Evolutionary conservation across 1,139 yeast species (phyloP).

Genomic region (Pichia terricola): DNA sequence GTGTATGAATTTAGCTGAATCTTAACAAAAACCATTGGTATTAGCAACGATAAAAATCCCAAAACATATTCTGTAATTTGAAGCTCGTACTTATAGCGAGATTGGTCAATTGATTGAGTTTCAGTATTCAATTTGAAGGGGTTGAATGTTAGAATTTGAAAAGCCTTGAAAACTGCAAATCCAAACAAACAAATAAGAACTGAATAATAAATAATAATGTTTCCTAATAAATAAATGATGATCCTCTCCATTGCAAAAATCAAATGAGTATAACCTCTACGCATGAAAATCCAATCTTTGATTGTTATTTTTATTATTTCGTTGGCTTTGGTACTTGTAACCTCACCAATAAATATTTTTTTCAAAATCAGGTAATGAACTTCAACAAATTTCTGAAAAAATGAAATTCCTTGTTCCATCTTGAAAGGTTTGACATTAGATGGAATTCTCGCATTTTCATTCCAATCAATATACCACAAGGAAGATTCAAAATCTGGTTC

Average conservation of each 20-base stretch:
- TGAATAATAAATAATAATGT: constrained; percentile 42
- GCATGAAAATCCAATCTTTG: constrained; percentile 44
- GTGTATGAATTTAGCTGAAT: constrained; percentile 50
- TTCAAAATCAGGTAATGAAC: constrained; percentile 12
- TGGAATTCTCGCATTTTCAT: constrained; percentile 39
- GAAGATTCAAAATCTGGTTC: constrained; percentile 52
- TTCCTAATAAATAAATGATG: constrained; percentile 44
- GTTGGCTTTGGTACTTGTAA: background rate
- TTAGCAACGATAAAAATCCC: constrained; percentile 52
- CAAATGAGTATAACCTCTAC: constrained; percentile 47
- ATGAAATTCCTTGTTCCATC: constrained; percentile 13
- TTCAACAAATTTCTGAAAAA: constrained; percentile 38
- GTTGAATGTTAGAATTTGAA: constrained; percentile 14
- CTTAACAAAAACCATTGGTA: constrained; percentile 44
- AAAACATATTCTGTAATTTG: constrained; percentile 22
- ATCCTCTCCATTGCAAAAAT: constrained; percentile 26
- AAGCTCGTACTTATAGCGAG: constrained; percentile 9
- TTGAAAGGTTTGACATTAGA: constrained; percentile 22
- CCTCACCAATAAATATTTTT: constrained; percentile 6
- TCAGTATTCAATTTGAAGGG: constrained; percentile 11
- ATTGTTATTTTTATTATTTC: background rate
- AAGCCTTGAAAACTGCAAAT: constrained; percentile 1
- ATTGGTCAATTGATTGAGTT: constrained; percentile 1
- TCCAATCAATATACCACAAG: constrained; percentile 56
- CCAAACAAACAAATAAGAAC: constrained; percentile 14